Evolutionary conservation across 2,329 filamentous ascomycete genomes (phyloP).

Genomic region (Cryphonectria japonica): DNA sequence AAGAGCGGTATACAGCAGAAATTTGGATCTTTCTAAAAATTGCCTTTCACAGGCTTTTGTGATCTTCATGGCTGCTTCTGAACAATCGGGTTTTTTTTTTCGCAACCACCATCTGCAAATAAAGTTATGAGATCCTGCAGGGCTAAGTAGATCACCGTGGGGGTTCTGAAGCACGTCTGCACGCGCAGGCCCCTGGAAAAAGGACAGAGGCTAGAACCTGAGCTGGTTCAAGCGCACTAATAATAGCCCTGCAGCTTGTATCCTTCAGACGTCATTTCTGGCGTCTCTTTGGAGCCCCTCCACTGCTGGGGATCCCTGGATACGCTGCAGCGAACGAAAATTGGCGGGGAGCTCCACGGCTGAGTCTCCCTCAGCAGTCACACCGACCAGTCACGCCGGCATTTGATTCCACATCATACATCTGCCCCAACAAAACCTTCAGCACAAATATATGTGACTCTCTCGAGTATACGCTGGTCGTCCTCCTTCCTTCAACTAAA

Average conservation of each 20-base stretch:
- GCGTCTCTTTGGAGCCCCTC: constrained; percentile 15
- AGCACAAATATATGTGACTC: constrained; percentile 13
- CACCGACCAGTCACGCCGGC: background rate
- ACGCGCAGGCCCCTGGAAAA: background rate
- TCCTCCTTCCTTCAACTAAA: constrained; percentile 10
- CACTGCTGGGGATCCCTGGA: constrained; percentile 17
- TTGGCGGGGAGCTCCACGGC: constrained; percentile 20
- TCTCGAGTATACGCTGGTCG: constrained; percentile 1
- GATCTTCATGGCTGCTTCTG: background rate
- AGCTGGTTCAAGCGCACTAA: background rate
- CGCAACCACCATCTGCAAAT: background rate
- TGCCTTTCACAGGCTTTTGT: background rate
- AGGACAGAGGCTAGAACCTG: background rate
- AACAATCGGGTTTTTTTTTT: background rate
- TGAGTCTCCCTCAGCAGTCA: constrained; percentile 2
- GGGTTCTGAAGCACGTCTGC: background rate
- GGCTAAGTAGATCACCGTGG: constrained; percentile 1
- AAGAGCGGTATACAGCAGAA: constrained; percentile 22
- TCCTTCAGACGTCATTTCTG: constrained; percentile 15
- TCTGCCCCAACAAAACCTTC: background rate
- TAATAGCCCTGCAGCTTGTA: constrained; percentile 3
- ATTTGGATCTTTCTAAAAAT: constrained; percentile 4
- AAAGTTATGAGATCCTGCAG: constrained; percentile 5
- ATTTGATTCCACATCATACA: background rate
- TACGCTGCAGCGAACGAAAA: constrained; percentile 23